phyloP scores from a whole-genome alignment of 352 stramenopile species.

The Pythium sp. region DNA sequence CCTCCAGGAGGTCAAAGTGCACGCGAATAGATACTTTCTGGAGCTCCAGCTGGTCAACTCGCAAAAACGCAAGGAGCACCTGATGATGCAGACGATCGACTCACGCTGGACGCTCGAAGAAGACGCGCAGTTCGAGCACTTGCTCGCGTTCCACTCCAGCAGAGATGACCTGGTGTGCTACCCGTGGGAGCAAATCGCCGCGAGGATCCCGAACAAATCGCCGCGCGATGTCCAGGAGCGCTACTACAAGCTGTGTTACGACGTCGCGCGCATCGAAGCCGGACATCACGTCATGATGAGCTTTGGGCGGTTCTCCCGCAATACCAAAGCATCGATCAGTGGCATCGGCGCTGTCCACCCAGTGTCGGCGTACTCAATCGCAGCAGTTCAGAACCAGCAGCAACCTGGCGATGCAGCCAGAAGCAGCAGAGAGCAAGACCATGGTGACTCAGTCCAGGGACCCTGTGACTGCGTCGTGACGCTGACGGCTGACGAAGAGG shows the following conservation, averaged over 20 bases:
- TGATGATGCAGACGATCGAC: constrained; percentile 57
- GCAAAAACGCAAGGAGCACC: constrained; percentile 40
- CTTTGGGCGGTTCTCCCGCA: constrained; percentile 29
- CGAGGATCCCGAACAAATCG: constrained; percentile 47
- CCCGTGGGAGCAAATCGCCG: constrained; percentile 60
- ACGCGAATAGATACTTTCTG: constrained; percentile 53
- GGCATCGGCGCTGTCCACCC: constrained; percentile 1
- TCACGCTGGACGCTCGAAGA: constrained; percentile 58
- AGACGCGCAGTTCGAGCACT: constrained; percentile 61
- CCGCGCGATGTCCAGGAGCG: constrained; percentile 52
- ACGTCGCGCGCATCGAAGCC: constrained; percentile 67
- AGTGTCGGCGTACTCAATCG: background rate
- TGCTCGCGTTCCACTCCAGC: constrained; percentile 44
- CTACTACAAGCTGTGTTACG: constrained; percentile 76
- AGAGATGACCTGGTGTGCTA: constrained; percentile 31
- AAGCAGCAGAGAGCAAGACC: constrained; percentile 5
- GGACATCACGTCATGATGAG: constrained; percentile 66
- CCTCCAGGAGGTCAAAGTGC: constrained; percentile 35
- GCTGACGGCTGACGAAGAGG: constrained; percentile 49
- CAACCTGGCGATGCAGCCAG: background rate
- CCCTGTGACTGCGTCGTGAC: constrained; percentile 54
- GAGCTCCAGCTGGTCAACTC: constrained; percentile 43
- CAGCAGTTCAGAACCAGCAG: constrained; percentile 1
- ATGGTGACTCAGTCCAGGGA: constrained; percentile 20
- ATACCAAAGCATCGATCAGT: constrained; percentile 18